Percentiles rank a stretch among this genome's conserved stretches.
These are phyloP conservation scores for Oryza glaberrima DNA, from an alignment of 176 grass and related monocot genomes.

Conservation along the genomic window DNA sequence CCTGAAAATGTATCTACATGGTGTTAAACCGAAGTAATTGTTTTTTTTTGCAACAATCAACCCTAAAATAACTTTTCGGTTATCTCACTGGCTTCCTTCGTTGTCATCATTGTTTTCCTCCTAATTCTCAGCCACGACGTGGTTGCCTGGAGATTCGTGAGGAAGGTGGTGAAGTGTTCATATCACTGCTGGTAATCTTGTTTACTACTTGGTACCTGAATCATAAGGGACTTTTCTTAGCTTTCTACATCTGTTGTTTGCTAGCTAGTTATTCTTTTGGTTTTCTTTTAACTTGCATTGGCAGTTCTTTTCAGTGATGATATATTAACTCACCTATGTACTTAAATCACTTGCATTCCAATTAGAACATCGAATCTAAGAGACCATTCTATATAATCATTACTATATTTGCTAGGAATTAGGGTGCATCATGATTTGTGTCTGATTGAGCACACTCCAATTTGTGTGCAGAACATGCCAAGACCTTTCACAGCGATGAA, in stretches of 20 bases:
- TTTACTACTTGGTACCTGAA: background rate
- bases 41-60: background rate
- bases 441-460: background rate
- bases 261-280: background rate
- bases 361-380: background rate
- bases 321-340: background rate
- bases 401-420: background rate
- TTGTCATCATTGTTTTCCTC: slow-evolving; percentile 8
- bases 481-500: slow-evolving; percentile 76
- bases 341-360: background rate
- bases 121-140: slow-evolving; percentile 64
- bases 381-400: background rate
- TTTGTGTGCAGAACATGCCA: slow-evolving; percentile 67
- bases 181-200: slow-evolving; percentile 77
- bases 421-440: slow-evolving; percentile 2
- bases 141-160: slow-evolving; percentile 89
- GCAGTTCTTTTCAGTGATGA: background rate
- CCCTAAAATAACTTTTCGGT: background rate
- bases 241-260: background rate
- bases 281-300: slow-evolving; percentile 7
- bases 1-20: slow-evolving; percentile 61
- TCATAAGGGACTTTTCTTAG: background rate
- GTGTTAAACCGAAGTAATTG: slow-evolving; percentile 2
- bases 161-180: slow-evolving; percentile 71
- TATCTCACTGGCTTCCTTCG: background rate